Base-by-base conservation (phyloP, 345 rosid species). In the Eucalyptus fibrosa region DNA sequence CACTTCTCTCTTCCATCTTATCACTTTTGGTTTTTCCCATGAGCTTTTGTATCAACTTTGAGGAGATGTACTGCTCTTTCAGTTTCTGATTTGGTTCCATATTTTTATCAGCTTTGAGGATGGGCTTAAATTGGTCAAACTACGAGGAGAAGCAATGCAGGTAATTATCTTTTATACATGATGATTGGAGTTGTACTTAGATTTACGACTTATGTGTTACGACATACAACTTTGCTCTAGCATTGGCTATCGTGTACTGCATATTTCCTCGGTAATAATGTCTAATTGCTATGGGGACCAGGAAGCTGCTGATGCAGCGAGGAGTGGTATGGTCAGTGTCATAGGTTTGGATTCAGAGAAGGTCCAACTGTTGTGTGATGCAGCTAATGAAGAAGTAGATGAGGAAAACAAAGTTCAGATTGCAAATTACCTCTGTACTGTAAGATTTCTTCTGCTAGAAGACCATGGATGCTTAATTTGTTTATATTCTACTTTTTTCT, bases 111-210 rank as follows among this genome's bases (percentile, higher is more conserved):
- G 99, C 96, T 98, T 98, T 23, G 99, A 98, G 92, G 99, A 97
- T 62, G 99, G 99, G 88, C 97, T 98, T 30, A 96, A 94, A 94
- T 94, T 97, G 93, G 99, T 98, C 89, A 98, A 97, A 94, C 96
- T 95, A 87, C 93, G 99, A 92, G 99, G 99, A 89, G 98, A 97
- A 94, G 99, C 99, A 40, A 98, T 98, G 98, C 99, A 98, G 97
- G 99, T 95, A 88, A 88, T 60, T 17, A 42, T 89, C 72, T 17
- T 55, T 56, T 37, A 14, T 40, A 40, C 26, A n/a, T 26, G 16
- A 11, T 24, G 5, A 77, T 37, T 37, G 45, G 83, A 77, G 47
- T 77, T 77, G 45, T 21, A 77, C 45, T 77, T 77, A 77, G 47
- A 77, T 77, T 77, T 77, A 77, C 1, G 8, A 72, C 47, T 77